Percentiles rank a stretch among this genome's conserved stretches.
Conservation (phyloP, 768 basidiomycete species). For the Sporobolomyces pararoseus region DNA sequence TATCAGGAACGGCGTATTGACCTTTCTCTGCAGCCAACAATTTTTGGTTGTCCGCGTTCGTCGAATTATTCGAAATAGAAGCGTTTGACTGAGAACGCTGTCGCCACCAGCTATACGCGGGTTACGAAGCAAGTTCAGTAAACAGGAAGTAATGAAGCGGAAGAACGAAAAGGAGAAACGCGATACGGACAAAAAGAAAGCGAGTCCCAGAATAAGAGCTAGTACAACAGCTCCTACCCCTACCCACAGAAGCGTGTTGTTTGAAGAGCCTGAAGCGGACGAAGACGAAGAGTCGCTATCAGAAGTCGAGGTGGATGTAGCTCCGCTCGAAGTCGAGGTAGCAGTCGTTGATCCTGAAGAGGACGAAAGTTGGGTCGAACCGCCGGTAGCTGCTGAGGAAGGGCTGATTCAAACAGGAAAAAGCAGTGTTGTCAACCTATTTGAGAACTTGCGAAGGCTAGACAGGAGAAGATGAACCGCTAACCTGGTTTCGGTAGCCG, state of each 20-base stretch:
- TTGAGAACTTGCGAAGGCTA: no score
- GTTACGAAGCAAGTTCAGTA: background rate
- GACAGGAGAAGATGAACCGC: no score
- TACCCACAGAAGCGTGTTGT: background rate
- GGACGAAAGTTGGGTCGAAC: background rate
- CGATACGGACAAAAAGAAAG: constrained; percentile 7
- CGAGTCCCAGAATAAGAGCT: background rate
- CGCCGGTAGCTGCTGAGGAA: background rate
- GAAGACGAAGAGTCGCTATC: background rate
- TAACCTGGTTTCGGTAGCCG: no score
- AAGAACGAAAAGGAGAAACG: background rate
- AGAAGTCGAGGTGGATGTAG: background rate
- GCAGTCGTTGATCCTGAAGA: no score
- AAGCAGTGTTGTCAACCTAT: no score
- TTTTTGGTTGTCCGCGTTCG: background rate
- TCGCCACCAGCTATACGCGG: background rate
- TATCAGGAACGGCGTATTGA: background rate
- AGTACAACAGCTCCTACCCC: constrained; percentile 8
- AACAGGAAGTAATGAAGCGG: background rate
- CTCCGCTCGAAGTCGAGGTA: background rate
- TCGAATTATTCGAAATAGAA: background rate
- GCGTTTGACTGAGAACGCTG: background rate
- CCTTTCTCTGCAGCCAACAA: background rate
- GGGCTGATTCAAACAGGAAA: background rate
- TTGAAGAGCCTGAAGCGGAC: background rate